A percentile compares a stretch with the other conserved stretches of the same genome.
These are phyloP conservation scores for Megacollybia marginata DNA, from an alignment of 768 basidiomycete species.

Conservation along the genomic window DNA sequence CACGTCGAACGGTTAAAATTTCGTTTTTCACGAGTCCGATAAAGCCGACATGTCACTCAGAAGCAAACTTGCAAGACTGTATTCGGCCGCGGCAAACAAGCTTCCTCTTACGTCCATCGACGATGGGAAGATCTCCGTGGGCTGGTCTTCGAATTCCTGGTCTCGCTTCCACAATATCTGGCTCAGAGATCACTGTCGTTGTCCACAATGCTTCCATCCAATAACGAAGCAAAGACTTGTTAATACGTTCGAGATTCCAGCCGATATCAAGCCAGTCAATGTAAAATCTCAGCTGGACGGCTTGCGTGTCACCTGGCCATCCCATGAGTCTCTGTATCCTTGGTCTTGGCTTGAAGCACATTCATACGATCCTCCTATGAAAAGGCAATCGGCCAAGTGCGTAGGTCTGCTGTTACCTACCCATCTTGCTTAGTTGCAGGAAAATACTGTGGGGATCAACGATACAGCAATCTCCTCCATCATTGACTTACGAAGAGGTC, in stretches of 20 bases:
- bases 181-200: slow-evolving; percentile 91
- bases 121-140: slow-evolving; percentile 54
- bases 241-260: slow-evolving; percentile 83
- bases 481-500: slow-evolving; percentile 61
- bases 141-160: slow-evolving; percentile 67
- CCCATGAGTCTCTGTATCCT: slow-evolving; percentile 79
- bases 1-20: no score
- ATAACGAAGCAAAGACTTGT: slow-evolving; percentile 86
- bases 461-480: slow-evolving; percentile 70
- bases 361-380: slow-evolving; percentile 68
- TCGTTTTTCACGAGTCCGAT: no score
- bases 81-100: slow-evolving; percentile 20
- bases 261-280: slow-evolving; percentile 56
- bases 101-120: slow-evolving; percentile 50
- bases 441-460: slow-evolving; percentile 78
- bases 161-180: slow-evolving; percentile 85
- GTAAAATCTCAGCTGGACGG: slow-evolving; percentile 55
- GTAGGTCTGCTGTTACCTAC: not conserved
- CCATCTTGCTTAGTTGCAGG: slow-evolving; percentile 21
- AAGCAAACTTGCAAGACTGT: no score
- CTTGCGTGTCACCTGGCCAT: slow-evolving; percentile 64
- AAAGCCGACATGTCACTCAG: no score
- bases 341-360: slow-evolving; percentile 77
- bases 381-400: not conserved
- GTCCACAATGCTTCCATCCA: slow-evolving; percentile 78